Conservation (phyloP, 805 yeast genomes). For the Saturnispora diversa region DNA sequence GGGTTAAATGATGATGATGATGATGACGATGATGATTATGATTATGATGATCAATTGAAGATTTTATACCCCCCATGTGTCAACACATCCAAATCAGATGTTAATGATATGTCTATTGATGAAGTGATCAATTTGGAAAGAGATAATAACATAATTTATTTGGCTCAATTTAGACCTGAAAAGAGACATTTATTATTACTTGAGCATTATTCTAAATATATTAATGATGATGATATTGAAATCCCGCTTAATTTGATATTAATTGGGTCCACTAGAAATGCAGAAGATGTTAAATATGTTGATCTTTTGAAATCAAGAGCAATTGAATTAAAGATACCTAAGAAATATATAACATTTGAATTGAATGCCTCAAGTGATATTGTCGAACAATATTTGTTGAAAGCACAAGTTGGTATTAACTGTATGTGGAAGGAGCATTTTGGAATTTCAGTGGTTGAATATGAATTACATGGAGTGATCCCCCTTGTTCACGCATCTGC, state of each 20-base stretch:
- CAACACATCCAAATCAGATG: conserved; percentile 6
- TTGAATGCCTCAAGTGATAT: conserved; percentile 67
- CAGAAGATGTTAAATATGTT: conserved; percentile 56
- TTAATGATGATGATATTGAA: background rate
- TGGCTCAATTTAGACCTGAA: conserved; percentile 95
- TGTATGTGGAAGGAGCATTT: conserved; percentile 99
- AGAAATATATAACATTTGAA: conserved; percentile 29
- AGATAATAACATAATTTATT: conserved; percentile 43
- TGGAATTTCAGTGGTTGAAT: conserved; percentile 95
- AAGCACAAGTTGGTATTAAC: conserved; percentile 70
- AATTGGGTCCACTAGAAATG: conserved; percentile 77
- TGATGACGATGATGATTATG: too few species aligned
- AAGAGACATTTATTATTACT: conserved; percentile 76
- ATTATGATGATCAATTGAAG: conserved; percentile 23
- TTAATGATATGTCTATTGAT: conserved; percentile 32
- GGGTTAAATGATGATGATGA: conserved; percentile 30
- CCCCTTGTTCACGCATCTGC: conserved; percentile 94
- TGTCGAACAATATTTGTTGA: conserved; percentile 45
- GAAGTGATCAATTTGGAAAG: conserved; percentile 17
- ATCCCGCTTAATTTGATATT: conserved; percentile 53
- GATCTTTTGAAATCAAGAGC: conserved; percentile 39
- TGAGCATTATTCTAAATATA: conserved; percentile 51
- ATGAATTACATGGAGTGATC: conserved; percentile 73
- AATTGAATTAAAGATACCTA: conserved; percentile 33
- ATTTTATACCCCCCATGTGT: conserved; percentile 87